Base-by-base conservation (phyloP, 2,329 filamentous ascomycete genomes). In the Fusarium aywerte region DNA sequence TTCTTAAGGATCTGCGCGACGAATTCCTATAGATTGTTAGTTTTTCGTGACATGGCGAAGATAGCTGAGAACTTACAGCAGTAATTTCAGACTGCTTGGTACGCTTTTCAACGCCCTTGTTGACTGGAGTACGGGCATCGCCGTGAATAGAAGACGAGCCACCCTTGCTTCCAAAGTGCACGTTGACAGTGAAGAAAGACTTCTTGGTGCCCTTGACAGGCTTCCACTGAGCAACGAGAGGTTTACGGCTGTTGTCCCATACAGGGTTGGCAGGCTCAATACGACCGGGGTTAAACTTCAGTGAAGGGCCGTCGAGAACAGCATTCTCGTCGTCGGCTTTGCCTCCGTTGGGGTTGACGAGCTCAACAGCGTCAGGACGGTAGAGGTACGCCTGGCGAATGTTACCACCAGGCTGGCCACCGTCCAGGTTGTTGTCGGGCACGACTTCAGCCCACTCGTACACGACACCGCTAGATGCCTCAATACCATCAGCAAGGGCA, bases 321-420 rank as follows among this genome's bases (percentile, higher is more conserved):
- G 83, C 80, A 61, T 86, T 89, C 15, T 82, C 84, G 31, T 87
- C 82, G 3, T 80, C 81, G 39, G 82, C 77, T 38, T 79, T 79
- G 43, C 89, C 89, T 1, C 82, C 83, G 74, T 85, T 87, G 49
- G 84, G 81, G 61, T 87, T 84, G 71, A 83, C 83, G n/a, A 92
- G 84, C 45, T 82, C 81, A 42, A 92, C 74, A 5, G 86, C 76
- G 18, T 83, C 80, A 0, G 88, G 81, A 36, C 89, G 86, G 83
- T 91, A 92, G 12, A 92, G 81, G 77, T 91, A 92, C 0, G 89
- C 89, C 44, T 82, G 81, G 42, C 90, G 89, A 76, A 92, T 92
- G 79, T 92, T 92, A 35, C 89, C 89, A 15, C 90, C 90, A 2
- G 88, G 87, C 62, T 86, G 79, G 32, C 90, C 90, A 58, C 90